A percentile compares a stretch with the other conserved stretches of the same genome.
phyloP scores from a whole-genome alignment of 805 yeast genomes.

The Kazachstania africana region DNA sequence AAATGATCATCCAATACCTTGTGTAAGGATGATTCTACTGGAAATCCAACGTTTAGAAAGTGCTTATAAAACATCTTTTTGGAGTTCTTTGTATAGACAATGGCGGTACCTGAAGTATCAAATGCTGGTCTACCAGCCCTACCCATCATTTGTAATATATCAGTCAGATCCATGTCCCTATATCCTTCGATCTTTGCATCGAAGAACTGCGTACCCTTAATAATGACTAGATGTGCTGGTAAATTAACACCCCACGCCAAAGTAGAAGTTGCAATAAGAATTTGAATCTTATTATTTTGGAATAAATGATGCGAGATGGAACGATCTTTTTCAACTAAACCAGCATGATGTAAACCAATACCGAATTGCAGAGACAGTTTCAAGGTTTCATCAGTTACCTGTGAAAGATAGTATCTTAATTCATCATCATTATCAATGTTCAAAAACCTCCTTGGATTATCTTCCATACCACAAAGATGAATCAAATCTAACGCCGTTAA shows the following conservation, averaged over 20 bases:
- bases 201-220: constrained; percentile 93
- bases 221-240: constrained; percentile 96
- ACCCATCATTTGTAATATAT: constrained; percentile 95
- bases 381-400: constrained; percentile 78
- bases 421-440: constrained; percentile 64
- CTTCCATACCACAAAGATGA: constrained; percentile 54
- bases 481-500: constrained; percentile 70
- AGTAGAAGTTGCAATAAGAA: constrained; percentile 90
- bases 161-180: constrained; percentile 87
- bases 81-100: constrained; percentile 74
- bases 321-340: constrained; percentile 82
- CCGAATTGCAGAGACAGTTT: constrained; percentile 64
- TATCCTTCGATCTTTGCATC: constrained; percentile 91
- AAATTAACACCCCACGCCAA: constrained; percentile 99
- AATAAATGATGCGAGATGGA: constrained; percentile 82
- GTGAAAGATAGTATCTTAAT: constrained; percentile 68
- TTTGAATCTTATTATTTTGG: constrained; percentile 71
- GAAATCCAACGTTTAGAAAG: constrained; percentile 83
- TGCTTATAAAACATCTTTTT: constrained; percentile 78
- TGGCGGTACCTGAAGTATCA: constrained; percentile 88
- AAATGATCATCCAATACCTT: constrained; percentile 79
- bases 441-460: constrained; percentile 53
- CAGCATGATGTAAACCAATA: constrained; percentile 95
- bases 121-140: constrained; percentile 99
- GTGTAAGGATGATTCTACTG: constrained; percentile 78